These are phyloP conservation scores for Knufia petricola DNA, from an alignment of 2,329 filamentous ascomycete species.

Conservation along the genomic window DNA sequence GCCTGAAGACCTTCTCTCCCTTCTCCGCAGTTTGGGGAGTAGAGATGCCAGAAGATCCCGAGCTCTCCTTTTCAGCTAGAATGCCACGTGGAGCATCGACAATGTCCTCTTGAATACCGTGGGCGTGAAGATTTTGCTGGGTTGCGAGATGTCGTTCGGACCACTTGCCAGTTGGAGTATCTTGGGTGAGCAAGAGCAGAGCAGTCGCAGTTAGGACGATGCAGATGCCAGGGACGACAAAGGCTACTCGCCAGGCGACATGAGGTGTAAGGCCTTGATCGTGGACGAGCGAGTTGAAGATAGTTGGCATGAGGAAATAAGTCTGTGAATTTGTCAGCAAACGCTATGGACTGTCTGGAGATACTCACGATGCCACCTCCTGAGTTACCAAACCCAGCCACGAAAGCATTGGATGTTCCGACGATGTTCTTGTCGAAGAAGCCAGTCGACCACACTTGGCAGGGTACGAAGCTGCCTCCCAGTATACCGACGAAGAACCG, in stretches of 20 bases:
- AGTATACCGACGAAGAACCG: conserved; percentile 38
- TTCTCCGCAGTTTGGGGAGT: conserved; percentile 22
- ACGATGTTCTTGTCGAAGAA: conserved; percentile 92
- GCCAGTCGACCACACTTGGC: conserved; percentile 84
- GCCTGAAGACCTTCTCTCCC: conserved; percentile 28
- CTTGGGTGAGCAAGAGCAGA: conserved; percentile 65
- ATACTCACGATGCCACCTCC: conserved; percentile 82
- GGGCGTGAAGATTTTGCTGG: conserved; percentile 43
- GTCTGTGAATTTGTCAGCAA: no score
- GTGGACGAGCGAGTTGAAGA: conserved; percentile 65
- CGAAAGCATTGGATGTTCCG: conserved; percentile 76
- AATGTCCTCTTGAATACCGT: conserved; percentile 29
- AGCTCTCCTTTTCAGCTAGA: conserved; percentile 26
- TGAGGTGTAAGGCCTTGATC: conserved; percentile 52
- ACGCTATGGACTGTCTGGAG: no score
- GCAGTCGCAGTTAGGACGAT: conserved; percentile 56
- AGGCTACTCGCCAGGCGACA: conserved; percentile 73
- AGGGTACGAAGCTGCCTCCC: conserved; percentile 42
- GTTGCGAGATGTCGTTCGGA: conserved; percentile 55
- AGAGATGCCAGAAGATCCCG: conserved; percentile 19
- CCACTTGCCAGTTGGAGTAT: conserved; percentile 78
- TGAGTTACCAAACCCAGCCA: conserved; percentile 76
- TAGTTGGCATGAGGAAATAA: conserved; percentile 86
- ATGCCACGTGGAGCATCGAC: conserved; percentile 21
- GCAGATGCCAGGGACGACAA: conserved; percentile 72